phyloP scores from a whole-genome alignment of 805 yeast species.

The Kockiozyma suomiensis region DNA sequence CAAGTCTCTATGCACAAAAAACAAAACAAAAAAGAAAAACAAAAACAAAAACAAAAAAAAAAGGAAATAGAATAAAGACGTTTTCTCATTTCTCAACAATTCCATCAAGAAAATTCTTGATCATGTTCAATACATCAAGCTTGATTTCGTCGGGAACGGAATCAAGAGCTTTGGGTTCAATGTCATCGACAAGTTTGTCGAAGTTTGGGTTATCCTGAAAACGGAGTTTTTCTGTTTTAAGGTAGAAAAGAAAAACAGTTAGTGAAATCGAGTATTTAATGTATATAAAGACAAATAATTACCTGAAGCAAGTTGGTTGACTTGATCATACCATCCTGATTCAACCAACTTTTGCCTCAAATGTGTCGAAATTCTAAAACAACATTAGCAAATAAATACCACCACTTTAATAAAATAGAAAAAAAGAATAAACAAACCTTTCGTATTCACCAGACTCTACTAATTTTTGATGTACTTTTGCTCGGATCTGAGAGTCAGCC shows the following conservation, averaged over 20 bases:
- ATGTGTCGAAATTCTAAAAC: slow-evolving; percentile 55
- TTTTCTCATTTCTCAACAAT: slow-evolving; percentile 21
- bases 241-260: background rate
- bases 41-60: background rate
- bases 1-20: too few relatives aligned
- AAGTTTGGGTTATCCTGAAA: slow-evolving; percentile 54
- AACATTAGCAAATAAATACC: too few relatives aligned
- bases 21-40: background rate
- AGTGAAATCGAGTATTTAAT: background rate
- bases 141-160: slow-evolving; percentile 71
- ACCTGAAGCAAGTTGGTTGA: slow-evolving; percentile 62
- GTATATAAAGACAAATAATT: background rate
- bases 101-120: slow-evolving; percentile 44
- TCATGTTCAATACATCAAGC: slow-evolving; percentile 58
- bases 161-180: slow-evolving; percentile 68
- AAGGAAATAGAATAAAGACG: background rate
- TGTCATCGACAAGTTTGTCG: slow-evolving; percentile 51
- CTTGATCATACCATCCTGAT: slow-evolving; percentile 84
- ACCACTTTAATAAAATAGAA: background rate
- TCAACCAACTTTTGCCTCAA: slow-evolving; percentile 67
- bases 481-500: slow-evolving; percentile 36
- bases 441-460: slow-evolving; percentile 82
- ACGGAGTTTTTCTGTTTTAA: slow-evolving; percentile 46
- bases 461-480: slow-evolving; percentile 69
- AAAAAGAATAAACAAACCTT: slow-evolving; percentile 43